Conservation (phyloP, 2,329 filamentous ascomycete genomes). For the Aspergillus fructus region DNA sequence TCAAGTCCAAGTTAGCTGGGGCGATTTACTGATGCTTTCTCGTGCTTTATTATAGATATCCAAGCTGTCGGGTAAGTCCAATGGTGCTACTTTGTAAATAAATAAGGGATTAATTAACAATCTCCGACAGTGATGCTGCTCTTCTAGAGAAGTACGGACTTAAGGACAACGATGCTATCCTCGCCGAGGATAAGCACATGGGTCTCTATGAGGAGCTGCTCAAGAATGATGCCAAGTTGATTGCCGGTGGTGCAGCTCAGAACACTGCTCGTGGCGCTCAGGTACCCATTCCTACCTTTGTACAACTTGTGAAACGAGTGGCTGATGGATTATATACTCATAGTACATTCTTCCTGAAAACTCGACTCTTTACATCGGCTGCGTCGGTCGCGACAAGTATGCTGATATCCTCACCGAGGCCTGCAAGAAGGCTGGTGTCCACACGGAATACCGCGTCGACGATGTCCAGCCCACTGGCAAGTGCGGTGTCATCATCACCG, state of each 20-base stretch:
- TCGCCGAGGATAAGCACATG: constrained; percentile 88
- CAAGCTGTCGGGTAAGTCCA: constrained; percentile 69
- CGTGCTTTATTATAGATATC: constrained; percentile 63
- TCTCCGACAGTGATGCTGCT: constrained; percentile 64
- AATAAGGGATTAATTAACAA: constrained; percentile 4
- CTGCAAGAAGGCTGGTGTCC: constrained; percentile 81
- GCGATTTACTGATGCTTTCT: constrained; percentile 19
- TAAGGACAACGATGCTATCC: constrained; percentile 96
- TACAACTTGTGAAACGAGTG: not conserved
- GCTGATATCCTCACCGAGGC: constrained; percentile 83
- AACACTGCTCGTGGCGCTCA: constrained; percentile 95
- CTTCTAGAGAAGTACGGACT: constrained; percentile 90
- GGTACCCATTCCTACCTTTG: constrained; percentile 36
- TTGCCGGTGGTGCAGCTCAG: constrained; percentile 93
- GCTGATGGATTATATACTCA: constrained; percentile 11
- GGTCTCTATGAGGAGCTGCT: constrained; percentile 84
- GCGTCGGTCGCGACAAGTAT: constrained; percentile 94
- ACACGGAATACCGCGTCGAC: constrained; percentile 93
- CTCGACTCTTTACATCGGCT: constrained; percentile 90
- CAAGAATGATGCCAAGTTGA: constrained; percentile 87
- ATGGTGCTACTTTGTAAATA: not conserved
- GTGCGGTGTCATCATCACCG: constrained; percentile 95
- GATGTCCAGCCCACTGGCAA: constrained; percentile 80
- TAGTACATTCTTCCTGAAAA: constrained; percentile 87
- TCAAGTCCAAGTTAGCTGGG: not conserved